Evolutionary conservation across 306 rosid species (phyloP).

Genomic region (Cyclanthera cordifolia): DNA sequence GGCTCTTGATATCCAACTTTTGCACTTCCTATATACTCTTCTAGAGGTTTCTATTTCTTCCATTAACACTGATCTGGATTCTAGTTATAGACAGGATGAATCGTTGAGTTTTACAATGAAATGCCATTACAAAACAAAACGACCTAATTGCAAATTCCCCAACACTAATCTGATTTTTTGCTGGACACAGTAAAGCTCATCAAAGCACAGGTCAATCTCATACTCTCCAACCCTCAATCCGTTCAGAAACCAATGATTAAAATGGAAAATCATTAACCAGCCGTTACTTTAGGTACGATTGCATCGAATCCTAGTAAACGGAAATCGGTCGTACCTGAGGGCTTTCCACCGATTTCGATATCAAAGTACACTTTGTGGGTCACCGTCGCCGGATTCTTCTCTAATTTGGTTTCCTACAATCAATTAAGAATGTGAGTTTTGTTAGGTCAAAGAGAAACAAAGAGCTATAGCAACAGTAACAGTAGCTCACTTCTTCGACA

Average conservation of each 20-base stretch:
- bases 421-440: not conserved
- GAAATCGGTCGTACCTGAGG: conserved; percentile 23
- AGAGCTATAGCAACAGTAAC: not conserved
- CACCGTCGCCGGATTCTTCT: conserved; percentile 27
- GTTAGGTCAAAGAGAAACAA: not conserved
- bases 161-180: not conserved
- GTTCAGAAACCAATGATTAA: not conserved
- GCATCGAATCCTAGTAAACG: not conserved
- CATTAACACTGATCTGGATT: not conserved
- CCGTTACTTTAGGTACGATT: not conserved
- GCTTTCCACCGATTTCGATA: conserved; percentile 33
- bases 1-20: too few relatives aligned
- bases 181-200: not conserved
- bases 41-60: too few relatives aligned
- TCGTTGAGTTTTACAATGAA: not conserved
- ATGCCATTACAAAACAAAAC: not conserved
- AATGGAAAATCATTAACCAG: not conserved
- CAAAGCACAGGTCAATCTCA: not conserved
- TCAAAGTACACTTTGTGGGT: conserved; percentile 43
- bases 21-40: not conserved
- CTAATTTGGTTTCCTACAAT: conserved; percentile 20
- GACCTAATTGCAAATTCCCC: not conserved
- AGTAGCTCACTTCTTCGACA: not conserved
- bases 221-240: not conserved
- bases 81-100: not conserved